phyloP scores from a whole-genome alignment of 1,139 yeast genomes.

The Yamadazyma membranifaciens region DNA sequence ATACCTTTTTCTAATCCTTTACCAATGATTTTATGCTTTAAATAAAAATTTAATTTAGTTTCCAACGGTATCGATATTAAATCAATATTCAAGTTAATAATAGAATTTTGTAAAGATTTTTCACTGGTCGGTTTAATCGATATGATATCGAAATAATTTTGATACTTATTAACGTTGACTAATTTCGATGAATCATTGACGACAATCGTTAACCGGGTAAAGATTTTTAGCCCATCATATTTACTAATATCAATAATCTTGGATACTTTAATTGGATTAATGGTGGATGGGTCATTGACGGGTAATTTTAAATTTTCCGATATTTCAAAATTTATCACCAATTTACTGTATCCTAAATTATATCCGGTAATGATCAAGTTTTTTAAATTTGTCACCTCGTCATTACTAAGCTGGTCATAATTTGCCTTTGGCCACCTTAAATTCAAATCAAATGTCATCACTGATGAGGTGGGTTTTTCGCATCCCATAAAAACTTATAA shows the following conservation, averaged over 20 bases:
- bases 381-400: constrained; percentile 44
- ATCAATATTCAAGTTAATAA: constrained; percentile 75
- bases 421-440: constrained; percentile 74
- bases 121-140: constrained; percentile 83
- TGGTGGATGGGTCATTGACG: constrained; percentile 26
- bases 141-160: constrained; percentile 68
- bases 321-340: constrained; percentile 69
- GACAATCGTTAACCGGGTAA: constrained; percentile 70
- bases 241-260: constrained; percentile 16
- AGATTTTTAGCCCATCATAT: constrained; percentile 49
- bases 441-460: constrained; percentile 56
- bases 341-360: constrained; percentile 66
- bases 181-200: constrained; percentile 78
- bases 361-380: constrained; percentile 55
- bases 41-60: constrained; percentile 66
- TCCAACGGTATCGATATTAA: constrained; percentile 70
- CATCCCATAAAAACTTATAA: neutral
- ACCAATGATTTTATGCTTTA: constrained; percentile 82
- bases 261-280: constrained; percentile 39
- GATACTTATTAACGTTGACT: constrained; percentile 64
- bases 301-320: constrained; percentile 62
- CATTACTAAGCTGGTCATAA: constrained; percentile 40
- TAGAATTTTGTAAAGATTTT: constrained; percentile 71
- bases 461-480: neutral
- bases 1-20: constrained; percentile 83